These are phyloP conservation scores for Phlegmacium glaucopus DNA, from an alignment of 768 basidiomycete species.

Conservation along the genomic window DNA sequence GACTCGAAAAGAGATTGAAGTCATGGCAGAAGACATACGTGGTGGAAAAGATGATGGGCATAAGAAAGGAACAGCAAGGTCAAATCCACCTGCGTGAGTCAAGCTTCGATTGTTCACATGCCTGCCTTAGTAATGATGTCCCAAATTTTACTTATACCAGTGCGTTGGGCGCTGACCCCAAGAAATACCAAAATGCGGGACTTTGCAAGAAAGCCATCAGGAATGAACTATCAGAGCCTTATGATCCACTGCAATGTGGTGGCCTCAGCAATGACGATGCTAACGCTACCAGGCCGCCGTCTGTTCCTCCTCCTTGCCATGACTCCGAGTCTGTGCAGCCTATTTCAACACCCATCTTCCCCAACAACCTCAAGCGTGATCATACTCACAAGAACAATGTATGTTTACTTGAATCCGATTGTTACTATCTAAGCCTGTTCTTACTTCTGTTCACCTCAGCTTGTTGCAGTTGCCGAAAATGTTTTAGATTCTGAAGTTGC, in stretches of 20 bases:
- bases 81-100: no score
- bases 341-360: background rate
- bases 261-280: constrained; percentile 18
- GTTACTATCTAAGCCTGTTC: background rate
- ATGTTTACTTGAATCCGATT: background rate
- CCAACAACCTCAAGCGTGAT: constrained; percentile 1
- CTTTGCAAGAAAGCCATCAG: constrained; percentile 3
- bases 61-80: no score
- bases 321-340: no score
- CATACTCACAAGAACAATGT: constrained; percentile 5
- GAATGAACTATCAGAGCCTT: constrained; percentile 5
- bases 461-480: background rate
- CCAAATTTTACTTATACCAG: no score
- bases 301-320: background rate
- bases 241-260: constrained; percentile 8
- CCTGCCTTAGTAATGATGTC: constrained; percentile 1
- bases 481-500: background rate
- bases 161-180: background rate
- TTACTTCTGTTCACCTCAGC: background rate
- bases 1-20: constrained; percentile 7
- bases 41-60: constrained; percentile 2
- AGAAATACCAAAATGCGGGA: constrained; percentile 9
- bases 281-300: constrained; percentile 6
- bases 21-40: constrained; percentile 8
- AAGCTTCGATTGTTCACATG: no score